A percentile compares a stretch with the other conserved stretches of the same genome.
Conservation (phyloP, 2,329 filamentous ascomycete species). For the Aspergillus felis region DNA sequence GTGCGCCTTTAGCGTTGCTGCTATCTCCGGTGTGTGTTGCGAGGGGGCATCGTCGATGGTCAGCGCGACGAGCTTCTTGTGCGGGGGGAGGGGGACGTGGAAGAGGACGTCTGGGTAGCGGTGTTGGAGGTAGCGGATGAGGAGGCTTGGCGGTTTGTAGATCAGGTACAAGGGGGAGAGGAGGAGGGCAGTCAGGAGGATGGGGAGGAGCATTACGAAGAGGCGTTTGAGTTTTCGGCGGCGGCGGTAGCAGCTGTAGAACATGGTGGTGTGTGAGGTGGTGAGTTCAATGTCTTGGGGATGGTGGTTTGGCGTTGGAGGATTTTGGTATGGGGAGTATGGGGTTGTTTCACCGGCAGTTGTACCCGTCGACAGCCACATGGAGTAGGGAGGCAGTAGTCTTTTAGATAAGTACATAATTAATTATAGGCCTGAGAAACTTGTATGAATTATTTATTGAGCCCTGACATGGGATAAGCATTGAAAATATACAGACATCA, state of each 20-base stretch:
- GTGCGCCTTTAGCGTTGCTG: constrained; percentile 62
- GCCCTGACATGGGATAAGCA: too few species aligned
- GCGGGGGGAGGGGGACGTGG: constrained; percentile 52
- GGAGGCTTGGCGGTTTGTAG: constrained; percentile 72
- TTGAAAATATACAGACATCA: too few species aligned
- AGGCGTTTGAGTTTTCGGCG: constrained; percentile 16
- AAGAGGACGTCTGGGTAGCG: constrained; percentile 78
- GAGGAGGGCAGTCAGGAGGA: constrained; percentile 24
- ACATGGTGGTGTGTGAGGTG: not conserved
- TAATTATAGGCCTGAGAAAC: too few species aligned
- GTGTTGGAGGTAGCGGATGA: constrained; percentile 67
- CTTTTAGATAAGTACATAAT: too few species aligned
- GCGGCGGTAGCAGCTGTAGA: constrained; percentile 13
- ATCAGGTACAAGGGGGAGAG: constrained; percentile 59
- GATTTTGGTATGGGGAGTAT: not conserved
- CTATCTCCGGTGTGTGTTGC: constrained; percentile 64
- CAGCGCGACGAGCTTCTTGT: constrained; percentile 67
- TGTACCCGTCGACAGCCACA: not conserved
- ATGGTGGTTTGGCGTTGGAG: not conserved
- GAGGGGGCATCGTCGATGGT: constrained; percentile 87
- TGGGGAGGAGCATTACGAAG: constrained; percentile 36
- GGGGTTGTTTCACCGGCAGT: not conserved
- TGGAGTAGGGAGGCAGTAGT: too few species aligned
- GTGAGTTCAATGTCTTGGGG: not conserved
- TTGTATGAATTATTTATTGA: too few species aligned